phyloP scores from a whole-genome alignment of 768 basidiomycete genomes.

The Rhizopogon rudus region DNA sequence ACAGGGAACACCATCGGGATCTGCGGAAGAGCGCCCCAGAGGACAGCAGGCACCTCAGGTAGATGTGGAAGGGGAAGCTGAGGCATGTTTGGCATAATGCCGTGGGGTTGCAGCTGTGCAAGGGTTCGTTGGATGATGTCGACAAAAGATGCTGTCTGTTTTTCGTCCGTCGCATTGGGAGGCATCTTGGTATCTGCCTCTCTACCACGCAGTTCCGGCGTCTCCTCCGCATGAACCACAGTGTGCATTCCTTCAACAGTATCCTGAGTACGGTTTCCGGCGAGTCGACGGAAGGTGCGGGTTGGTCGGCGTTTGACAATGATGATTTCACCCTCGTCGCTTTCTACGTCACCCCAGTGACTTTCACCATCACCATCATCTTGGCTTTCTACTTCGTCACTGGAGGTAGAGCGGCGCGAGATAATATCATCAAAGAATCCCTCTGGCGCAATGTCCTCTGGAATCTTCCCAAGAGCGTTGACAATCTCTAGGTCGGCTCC shows the following conservation, averaged over 20 bases:
- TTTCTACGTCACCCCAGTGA: constrained; percentile 66
- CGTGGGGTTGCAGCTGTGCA: constrained; percentile 50
- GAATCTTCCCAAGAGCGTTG: constrained; percentile 63
- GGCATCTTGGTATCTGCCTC: constrained; percentile 18
- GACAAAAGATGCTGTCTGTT: constrained; percentile 46
- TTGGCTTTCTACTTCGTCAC: constrained; percentile 17
- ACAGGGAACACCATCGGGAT: constrained; percentile 79
- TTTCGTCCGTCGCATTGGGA: constrained; percentile 25
- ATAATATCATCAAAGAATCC: constrained; percentile 40
- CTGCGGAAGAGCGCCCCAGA: constrained; percentile 59
- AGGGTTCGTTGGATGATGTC: constrained; percentile 76
- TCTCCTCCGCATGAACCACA: background rate
- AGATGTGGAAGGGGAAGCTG: constrained; percentile 48
- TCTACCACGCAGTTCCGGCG: constrained; percentile 2
- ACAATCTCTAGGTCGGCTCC: constrained; percentile 81
- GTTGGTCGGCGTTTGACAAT: constrained; percentile 24
- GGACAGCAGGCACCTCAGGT: constrained; percentile 62
- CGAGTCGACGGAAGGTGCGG: constrained; percentile 30
- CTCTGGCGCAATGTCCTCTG: constrained; percentile 51
- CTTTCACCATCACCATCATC: constrained; percentile 50
- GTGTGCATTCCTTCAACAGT: constrained; percentile 9
- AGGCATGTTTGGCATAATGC: constrained; percentile 51
- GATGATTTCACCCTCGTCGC: constrained; percentile 46
- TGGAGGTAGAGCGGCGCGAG: constrained; percentile 7
- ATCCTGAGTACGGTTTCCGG: constrained; percentile 10